phyloP scores from a whole-genome alignment of 352 stramenopile species.

The Phytophthora boehmeriae region DNA sequence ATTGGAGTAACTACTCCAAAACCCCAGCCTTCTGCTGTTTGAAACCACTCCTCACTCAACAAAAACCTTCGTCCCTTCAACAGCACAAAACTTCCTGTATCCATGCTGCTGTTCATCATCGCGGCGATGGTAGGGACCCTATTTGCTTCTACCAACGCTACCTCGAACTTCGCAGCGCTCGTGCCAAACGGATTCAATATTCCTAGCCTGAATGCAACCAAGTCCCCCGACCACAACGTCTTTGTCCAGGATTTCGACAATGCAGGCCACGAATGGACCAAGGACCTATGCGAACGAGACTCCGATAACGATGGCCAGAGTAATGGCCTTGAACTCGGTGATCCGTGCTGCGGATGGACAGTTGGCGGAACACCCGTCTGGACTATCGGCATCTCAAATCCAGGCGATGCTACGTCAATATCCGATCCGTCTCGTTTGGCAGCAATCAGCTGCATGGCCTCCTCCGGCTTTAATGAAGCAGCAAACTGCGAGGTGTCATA shows the following conservation, averaged over 20 bases:
- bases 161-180: constrained; percentile 8
- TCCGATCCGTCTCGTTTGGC: constrained; percentile 15
- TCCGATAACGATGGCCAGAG: constrained; percentile 71
- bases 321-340: constrained; percentile 80
- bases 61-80: background rate
- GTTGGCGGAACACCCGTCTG: constrained; percentile 12
- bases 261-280: constrained; percentile 30
- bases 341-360: constrained; percentile 68
- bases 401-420: constrained; percentile 16
- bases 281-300: constrained; percentile 54
- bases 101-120: background rate
- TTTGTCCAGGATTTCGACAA: constrained; percentile 45
- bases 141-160: background rate
- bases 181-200: constrained; percentile 25
- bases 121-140: background rate
- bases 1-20: no score
- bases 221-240: constrained; percentile 14
- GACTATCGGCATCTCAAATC: constrained; percentile 21
- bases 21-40: no score
- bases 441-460: constrained; percentile 10
- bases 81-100: background rate
- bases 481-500: no score
- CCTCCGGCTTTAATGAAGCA: background rate
- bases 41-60: background rate
- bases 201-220: constrained; percentile 16